phyloP scores from a whole-genome alignment of 305 asterid genomes.

The Lippia alba region DNA sequence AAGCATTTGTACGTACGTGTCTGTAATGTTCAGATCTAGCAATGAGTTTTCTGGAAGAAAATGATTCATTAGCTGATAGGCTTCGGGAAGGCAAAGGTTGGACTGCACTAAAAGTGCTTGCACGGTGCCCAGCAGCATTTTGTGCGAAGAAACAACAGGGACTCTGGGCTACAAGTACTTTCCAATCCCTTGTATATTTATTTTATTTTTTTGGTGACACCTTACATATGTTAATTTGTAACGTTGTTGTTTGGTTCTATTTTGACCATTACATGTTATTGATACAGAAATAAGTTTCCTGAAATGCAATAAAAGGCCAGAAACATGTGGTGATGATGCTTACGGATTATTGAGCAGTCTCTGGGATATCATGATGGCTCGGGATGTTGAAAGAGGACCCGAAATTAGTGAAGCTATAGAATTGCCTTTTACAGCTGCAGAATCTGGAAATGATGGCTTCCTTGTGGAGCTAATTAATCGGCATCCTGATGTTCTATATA shows the following conservation, averaged over 20 bases:
- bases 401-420: background rate
- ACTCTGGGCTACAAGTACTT: background rate
- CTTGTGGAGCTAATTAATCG: too few species aligned
- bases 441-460: slow-evolving; percentile 6
- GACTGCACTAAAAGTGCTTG: slow-evolving; percentile 40
- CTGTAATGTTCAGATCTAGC: slow-evolving; percentile 33
- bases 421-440: slow-evolving; percentile 36
- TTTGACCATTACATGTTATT: background rate
- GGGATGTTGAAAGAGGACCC: slow-evolving; percentile 18
- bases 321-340: slow-evolving; percentile 14
- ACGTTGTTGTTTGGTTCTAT: background rate
- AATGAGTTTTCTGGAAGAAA: slow-evolving; percentile 16
- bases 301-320: too few species aligned
- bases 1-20: background rate
- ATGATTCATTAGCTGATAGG: slow-evolving; percentile 17
- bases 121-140: slow-evolving; percentile 38
- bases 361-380: slow-evolving; percentile 25
- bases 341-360: slow-evolving; percentile 21
- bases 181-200: too few species aligned
- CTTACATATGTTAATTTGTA: background rate
- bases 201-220: too few species aligned
- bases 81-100: slow-evolving; percentile 15
- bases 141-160: background rate
- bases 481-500: too few species aligned
- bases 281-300: too few species aligned